Evolutionary conservation across 2,329 filamentous ascomycete species (phyloP).

Genomic region (Phyllosticta citribraziliensis): DNA sequence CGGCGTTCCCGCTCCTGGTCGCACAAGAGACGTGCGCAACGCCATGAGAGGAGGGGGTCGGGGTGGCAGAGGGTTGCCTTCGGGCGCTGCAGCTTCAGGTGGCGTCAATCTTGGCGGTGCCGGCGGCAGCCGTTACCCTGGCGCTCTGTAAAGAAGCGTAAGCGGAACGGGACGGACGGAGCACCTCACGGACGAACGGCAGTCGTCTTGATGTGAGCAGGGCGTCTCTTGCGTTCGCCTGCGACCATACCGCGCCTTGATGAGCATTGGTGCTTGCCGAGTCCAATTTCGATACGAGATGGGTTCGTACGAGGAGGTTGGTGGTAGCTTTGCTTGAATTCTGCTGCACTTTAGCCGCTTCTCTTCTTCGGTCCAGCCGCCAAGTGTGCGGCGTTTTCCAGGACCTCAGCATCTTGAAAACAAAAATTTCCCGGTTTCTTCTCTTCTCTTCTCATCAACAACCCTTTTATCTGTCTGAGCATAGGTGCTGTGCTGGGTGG

Average conservation of each 20-base stretch:
- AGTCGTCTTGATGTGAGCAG: not conserved
- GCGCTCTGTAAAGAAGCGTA: not conserved
- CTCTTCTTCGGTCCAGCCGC: not conserved
- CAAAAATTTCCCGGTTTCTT: not conserved
- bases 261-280: too few species aligned
- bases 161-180: not conserved
- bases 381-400: not conserved
- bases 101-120: not conserved
- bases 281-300: not conserved
- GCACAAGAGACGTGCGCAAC: conserved; percentile 19
- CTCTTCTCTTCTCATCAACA: not conserved
- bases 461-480: not conserved
- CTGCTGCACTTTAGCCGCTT: not conserved
- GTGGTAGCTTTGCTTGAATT: not conserved
- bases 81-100: not conserved
- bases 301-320: not conserved
- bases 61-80: not conserved
- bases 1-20: conserved; percentile 26
- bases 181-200: not conserved
- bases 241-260: too few species aligned
- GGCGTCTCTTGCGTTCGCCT: not conserved
- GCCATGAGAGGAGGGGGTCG: not conserved
- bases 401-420: not conserved
- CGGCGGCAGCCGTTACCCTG: not conserved
- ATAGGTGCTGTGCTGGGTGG: not conserved